Evolutionary conservation across 2,329 filamentous ascomycete genomes (phyloP), one percentile per base, ranked within the genome.

Genomic region (Nannizziopsis arthrosporioides): DNA sequence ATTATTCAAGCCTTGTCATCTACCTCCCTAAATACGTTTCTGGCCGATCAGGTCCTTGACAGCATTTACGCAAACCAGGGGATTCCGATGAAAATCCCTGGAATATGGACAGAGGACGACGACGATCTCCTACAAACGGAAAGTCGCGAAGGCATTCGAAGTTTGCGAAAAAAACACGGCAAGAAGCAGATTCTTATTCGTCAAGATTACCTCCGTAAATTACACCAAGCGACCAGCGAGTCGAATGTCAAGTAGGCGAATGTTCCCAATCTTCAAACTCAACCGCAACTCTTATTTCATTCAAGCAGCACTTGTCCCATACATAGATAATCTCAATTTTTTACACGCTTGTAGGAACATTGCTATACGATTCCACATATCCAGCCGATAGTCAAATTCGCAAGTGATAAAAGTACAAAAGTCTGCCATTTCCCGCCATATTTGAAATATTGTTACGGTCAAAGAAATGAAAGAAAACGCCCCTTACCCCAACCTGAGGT

Each of bases 71-170:
- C 54, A 18, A 63, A 63, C 3, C 56, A 63, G 12, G 56, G 53
- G 1, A 62, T 73, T 15, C 71, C 72, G 0, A 46, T 57, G 10
- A 51, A 70, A 44, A 62, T 68, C 47, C 62, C 52, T 12, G 72
- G 72, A 3, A 66, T 73, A 14, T 74, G 72, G 72, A 73, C 71
- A 5, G 51, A 61, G 8, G 59, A 65, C 35, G 72, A 74, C 48
- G 72, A 74, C 49, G 51, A 59, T 27, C 57, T 56, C 17, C 47
- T 73, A 30, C 54, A 63, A 34, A 62, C 61, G 7, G 39, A 36
- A 2, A 59, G 71, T 53, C 56, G 53, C 19, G 60, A 60, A 14
- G 57, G 52, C 2, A 59, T 72, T 17, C 51, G 63, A 34, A 57
- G 57, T 32, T 54, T 71, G 19, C 43, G 67, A 44, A 51, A 63